phyloP scores from a whole-genome alignment of 805 yeast genomes.

The Cyberlindnera bimundalis region DNA sequence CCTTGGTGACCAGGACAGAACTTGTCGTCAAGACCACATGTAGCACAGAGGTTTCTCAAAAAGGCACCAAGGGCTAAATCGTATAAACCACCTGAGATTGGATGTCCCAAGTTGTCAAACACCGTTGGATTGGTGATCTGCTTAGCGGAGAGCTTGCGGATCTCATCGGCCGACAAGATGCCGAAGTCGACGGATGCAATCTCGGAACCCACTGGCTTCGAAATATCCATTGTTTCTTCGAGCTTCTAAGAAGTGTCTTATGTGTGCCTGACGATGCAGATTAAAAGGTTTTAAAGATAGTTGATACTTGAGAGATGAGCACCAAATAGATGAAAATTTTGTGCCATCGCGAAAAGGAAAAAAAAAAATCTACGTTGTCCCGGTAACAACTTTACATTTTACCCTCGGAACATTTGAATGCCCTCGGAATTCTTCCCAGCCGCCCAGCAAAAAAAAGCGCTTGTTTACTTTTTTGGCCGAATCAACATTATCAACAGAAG shows the following conservation, averaged over 20 bases:
- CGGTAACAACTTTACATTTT: background rate
- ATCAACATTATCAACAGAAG: no score
- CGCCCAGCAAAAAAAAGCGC: conserved; percentile 1
- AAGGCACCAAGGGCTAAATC: conserved; percentile 97
- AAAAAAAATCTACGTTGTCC: conserved; percentile 2
- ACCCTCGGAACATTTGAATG: conserved; percentile 3
- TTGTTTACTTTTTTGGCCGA: conserved; percentile 10
- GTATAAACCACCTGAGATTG: conserved; percentile 88
- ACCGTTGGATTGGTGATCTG: conserved; percentile 94
- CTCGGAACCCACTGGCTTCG: conserved; percentile 94
- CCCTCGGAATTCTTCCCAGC: no score
- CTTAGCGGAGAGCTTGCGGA: conserved; percentile 84
- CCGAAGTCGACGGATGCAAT: conserved; percentile 91
- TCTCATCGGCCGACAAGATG: conserved; percentile 75
- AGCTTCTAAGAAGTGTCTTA: background rate
- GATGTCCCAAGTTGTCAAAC: conserved; percentile 95
- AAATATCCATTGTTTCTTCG: conserved; percentile 71
- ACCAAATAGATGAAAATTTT: conserved; percentile 8
- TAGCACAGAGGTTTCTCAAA: conserved; percentile 77
- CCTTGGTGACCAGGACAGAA: conserved; percentile 99
- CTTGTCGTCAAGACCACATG: conserved; percentile 93
- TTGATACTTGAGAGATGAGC: conserved; percentile 7
- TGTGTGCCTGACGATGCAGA: no score
- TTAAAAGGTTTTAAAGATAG: no score
- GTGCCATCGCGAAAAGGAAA: conserved; percentile 10